Conservation (phyloP, 345 rosid species). For the Linum tenue region DNA sequence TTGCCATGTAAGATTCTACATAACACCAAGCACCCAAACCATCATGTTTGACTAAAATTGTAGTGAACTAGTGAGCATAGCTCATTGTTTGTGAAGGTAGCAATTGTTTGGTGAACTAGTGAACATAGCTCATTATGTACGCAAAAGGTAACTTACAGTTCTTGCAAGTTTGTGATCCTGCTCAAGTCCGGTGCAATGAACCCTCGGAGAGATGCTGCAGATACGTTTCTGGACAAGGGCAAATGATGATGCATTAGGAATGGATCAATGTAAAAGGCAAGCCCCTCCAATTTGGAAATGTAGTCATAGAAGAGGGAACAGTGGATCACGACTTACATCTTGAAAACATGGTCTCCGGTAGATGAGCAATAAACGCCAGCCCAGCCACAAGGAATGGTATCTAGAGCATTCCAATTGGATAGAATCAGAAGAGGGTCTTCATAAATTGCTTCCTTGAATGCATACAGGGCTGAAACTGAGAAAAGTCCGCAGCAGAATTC, state of each 20-base stretch:
- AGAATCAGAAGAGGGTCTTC: slow-evolving; percentile 76
- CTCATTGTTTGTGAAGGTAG: not conserved
- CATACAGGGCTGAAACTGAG: slow-evolving; percentile 55
- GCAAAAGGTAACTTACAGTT: slow-evolving; percentile 42
- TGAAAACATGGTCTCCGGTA: slow-evolving; percentile 57
- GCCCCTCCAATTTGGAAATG: not conserved
- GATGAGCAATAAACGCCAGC: slow-evolving; percentile 50
- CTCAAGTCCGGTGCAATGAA: slow-evolving; percentile 79
- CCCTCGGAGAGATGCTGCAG: slow-evolving; percentile 60
- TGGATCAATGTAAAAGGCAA: slow-evolving; percentile 4
- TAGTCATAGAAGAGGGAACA: not conserved
- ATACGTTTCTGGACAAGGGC: slow-evolving; percentile 55
- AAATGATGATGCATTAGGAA: not conserved
- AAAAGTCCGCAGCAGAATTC: slow-evolving; percentile 4
- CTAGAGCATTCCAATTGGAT: slow-evolving; percentile 73
- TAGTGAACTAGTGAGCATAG: not conserved
- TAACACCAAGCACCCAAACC: slow-evolving; percentile 14
- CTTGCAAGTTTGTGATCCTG: slow-evolving; percentile 56
- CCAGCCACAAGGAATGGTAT: slow-evolving; percentile 89
- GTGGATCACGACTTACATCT: slow-evolving; percentile 47
- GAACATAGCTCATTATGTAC: not conserved
- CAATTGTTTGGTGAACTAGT: too few species aligned
- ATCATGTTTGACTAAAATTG: not conserved
- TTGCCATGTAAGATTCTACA: slow-evolving; percentile 69
- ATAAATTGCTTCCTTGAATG: slow-evolving; percentile 78